Conservation (phyloP, 805 yeast species). For the Hanseniaspora clermontiae region DNA sequence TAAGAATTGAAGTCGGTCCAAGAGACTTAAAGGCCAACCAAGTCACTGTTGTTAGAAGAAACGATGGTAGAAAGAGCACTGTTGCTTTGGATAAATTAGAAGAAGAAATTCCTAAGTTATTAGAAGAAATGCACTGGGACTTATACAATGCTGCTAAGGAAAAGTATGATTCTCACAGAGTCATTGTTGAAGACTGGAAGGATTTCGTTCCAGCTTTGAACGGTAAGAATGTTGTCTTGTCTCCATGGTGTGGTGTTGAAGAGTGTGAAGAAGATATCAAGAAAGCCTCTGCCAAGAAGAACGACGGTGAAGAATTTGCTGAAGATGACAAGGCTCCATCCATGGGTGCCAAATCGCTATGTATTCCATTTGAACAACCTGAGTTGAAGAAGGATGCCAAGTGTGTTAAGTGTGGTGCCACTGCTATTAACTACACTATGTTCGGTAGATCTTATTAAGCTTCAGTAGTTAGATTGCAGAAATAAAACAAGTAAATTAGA, state of each 20-base stretch:
- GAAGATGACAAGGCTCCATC: conserved; percentile 93
- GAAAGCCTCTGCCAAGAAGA: conserved; percentile 67
- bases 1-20: conserved; percentile 93
- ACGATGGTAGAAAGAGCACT: conserved; percentile 61
- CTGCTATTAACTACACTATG: conserved; percentile 77
- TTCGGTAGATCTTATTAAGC: conserved; percentile 85
- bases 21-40: conserved; percentile 73
- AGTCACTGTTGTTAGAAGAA: conserved; percentile 87
- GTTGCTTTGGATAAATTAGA: conserved; percentile 50
- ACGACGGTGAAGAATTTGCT: conserved; percentile 74
- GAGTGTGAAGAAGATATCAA: conserved; percentile 97
- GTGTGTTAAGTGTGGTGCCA: conserved; percentile 73
- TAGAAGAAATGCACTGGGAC: conserved; percentile 70
- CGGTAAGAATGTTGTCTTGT: conserved; percentile 73
- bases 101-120: conserved; percentile 53
- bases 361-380: conserved; percentile 93
- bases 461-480: conserved; percentile 17
- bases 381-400: conserved; percentile 61
- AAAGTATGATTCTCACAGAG: conserved; percentile 72
- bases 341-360: conserved; percentile 97
- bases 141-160: conserved; percentile 69
- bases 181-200: conserved; percentile 68
- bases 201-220: conserved; percentile 90
- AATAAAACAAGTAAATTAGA: not conserved
- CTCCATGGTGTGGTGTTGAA: conserved; percentile 95